Base-by-base conservation (phyloP, 2,329 filamentous ascomycete species). In the Didymella sp. region DNA sequence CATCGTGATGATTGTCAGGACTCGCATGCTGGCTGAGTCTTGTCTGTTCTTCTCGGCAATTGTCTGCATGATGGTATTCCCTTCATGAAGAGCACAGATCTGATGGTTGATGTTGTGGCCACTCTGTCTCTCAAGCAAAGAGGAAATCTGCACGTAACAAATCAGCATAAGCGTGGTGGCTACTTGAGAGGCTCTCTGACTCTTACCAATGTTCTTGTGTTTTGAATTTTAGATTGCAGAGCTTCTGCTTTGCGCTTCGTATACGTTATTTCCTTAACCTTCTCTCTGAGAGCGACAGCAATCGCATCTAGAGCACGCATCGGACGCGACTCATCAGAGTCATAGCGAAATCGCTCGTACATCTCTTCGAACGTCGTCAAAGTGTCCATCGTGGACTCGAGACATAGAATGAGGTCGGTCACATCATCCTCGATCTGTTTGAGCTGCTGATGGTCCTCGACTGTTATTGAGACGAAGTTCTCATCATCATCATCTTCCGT, bases 1-100 rank as follows among this genome's bases (percentile, higher is more conserved):
- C 61, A 69, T 58, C 2, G 61, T 67, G 11, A 68, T 68, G 45
- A 69, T 67, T 0, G 68, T 69, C 4, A 69, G 56, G 4, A 67
- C 55, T 15, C 63, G 56, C 55, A 69, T 61, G 41, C 63, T 69
- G 0, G 66, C 63, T 3, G 67, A 68, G 28, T 69, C 66, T 6
- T 46, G 50, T 24, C 43, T 61, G 17, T 59, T 65, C 51, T 69
- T 71, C 45, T 69, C 63, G 2, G 68, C 59, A 7, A 70, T 51
- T 22, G 58, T 30, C n/a, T 59, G 31, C 64, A 68, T 69, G 1
- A 63, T 64, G 1, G 45, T 28, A n/a, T 62, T 70, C 28, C 60
- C 64, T 2, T 62, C 61, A 17, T 58, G 56, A 0, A 69, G 57
- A 2, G 62, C 61, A 13, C 49, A 33, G n/a, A 67, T 64, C 42